phyloP scores from a whole-genome alignment of 1,284 basidiomycete species.

The Ustilago cynodontis region DNA sequence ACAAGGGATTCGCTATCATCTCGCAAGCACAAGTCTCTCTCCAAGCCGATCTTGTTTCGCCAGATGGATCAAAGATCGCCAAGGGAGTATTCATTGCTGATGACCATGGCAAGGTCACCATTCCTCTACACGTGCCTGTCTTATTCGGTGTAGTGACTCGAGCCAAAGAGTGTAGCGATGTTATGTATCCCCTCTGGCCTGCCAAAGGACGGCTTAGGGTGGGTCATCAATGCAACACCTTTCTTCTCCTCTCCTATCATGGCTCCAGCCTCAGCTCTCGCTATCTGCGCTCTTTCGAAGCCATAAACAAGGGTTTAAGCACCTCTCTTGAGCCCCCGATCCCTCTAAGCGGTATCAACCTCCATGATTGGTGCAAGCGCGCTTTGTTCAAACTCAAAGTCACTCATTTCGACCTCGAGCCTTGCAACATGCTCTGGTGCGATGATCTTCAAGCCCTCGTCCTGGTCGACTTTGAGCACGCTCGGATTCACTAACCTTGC shows the following conservation, averaged over 20 bases:
- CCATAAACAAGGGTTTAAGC: not conserved
- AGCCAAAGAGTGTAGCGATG: not conserved
- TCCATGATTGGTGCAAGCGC: not conserved
- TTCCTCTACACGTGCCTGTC: not conserved
- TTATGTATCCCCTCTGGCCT: constrained; percentile 1
- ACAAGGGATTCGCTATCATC: too few relatives aligned
- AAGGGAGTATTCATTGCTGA: too few relatives aligned
- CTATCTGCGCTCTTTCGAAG: not conserved
- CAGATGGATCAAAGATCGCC: too few relatives aligned
- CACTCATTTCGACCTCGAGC: not conserved
- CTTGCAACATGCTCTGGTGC: constrained; percentile 7
- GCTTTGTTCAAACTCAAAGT: not conserved
- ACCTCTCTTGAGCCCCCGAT: too few relatives aligned
- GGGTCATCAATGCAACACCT: not conserved
- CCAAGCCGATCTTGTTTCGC: too few relatives aligned
- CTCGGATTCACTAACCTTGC: not conserved
- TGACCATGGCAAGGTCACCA: too few relatives aligned
- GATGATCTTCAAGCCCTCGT: not conserved
- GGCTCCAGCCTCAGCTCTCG: not conserved
- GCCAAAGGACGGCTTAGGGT: not conserved
- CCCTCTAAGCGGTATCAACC: not conserved
- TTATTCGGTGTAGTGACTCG: not conserved
- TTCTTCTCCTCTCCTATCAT: constrained; percentile 1
- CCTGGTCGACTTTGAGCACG: constrained; percentile 1
- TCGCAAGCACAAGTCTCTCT: too few relatives aligned